Conservation (phyloP, 148 eudicot genomes). For the Tetragonia tetragonoides region DNA sequence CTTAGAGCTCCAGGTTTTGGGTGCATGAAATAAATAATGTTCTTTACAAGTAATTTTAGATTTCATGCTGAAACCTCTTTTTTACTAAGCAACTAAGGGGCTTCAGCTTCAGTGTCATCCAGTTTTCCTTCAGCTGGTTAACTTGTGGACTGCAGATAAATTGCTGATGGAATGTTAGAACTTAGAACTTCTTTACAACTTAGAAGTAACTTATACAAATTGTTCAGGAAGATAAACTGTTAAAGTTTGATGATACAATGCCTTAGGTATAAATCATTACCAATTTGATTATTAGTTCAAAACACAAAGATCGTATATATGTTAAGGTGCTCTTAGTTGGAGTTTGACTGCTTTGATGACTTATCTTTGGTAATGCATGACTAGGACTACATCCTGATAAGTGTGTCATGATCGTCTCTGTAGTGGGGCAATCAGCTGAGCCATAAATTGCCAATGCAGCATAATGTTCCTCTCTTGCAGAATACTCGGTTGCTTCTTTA, state of each 20-base stretch:
- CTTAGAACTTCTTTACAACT: too few relatives aligned
- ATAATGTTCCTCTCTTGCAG: neutral
- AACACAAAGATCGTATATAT: neutral
- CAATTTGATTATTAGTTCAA: neutral
- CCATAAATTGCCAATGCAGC: neutral
- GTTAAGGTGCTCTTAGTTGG: neutral
- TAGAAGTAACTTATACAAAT: neutral
- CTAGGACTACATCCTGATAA: neutral
- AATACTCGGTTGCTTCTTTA: neutral
- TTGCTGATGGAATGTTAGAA: neutral
- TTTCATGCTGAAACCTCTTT: neutral
- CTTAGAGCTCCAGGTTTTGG: slow-evolving; percentile 4
- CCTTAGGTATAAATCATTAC: neutral
- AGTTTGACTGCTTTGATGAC: neutral
- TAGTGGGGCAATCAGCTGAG: neutral
- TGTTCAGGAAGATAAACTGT: neutral
- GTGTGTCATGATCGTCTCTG: neutral
- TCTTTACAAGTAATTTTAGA: neutral
- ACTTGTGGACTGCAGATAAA: slow-evolving; percentile 1
- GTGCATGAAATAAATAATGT: neutral
- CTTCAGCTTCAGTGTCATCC: neutral
- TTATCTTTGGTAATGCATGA: neutral
- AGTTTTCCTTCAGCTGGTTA: neutral
- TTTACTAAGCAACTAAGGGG: neutral
- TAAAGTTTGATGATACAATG: neutral